Evolutionary conservation across 2,329 filamentous ascomycete species (phyloP), one percentile per base, ranked within the genome.

Genomic region (Scortechinia acanthostroma): DNA sequence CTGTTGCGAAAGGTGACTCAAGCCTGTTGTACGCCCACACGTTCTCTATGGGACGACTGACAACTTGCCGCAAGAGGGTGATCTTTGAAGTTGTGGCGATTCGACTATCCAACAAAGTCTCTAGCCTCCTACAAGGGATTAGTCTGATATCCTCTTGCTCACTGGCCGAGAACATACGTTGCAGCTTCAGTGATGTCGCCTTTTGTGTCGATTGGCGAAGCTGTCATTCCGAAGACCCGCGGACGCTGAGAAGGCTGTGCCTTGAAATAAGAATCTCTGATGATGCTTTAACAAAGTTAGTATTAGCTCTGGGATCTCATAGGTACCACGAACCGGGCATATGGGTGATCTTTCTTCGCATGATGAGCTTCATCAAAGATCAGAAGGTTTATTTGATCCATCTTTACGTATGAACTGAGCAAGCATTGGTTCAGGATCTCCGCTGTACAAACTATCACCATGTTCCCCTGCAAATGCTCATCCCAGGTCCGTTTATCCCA

Each of bases 311-410:
- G 25, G 25, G 25, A 30, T n/a, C n/a, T 19, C 17, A 30, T 30
- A 30, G n/a, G n/a, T 19, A 97, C 53, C 88, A 90, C 47, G 95
- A 98, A 93, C 21, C 80, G 76, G 17, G 91, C 88, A 57, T 95
- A 98, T 0, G 88, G 76, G 55, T 98, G 93, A 44, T 90, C 86
- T 60, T 91, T 94, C 64, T 98, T 98, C 0, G 91, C 82, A 57
- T 97, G 93, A 55, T 98, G 93, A 4, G 91, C 93, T 63, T 98
- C 93, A 55, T 98, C 93, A 52, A 98, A 95, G 48, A 97, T 82
- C 28, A 98, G 70, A 1, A 98, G 74, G 55, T 91, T 97, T 60
- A 97, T 89, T 53, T 86, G 79, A 16, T 78, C 69, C 68, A 98
- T 95, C 6, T 64, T 76, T 48, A 96, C 76, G 61, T 89, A 94